phyloP scores from a whole-genome alignment of 2,329 filamentous ascomycete genomes.

The Beauveria rudraprayagi region DNA sequence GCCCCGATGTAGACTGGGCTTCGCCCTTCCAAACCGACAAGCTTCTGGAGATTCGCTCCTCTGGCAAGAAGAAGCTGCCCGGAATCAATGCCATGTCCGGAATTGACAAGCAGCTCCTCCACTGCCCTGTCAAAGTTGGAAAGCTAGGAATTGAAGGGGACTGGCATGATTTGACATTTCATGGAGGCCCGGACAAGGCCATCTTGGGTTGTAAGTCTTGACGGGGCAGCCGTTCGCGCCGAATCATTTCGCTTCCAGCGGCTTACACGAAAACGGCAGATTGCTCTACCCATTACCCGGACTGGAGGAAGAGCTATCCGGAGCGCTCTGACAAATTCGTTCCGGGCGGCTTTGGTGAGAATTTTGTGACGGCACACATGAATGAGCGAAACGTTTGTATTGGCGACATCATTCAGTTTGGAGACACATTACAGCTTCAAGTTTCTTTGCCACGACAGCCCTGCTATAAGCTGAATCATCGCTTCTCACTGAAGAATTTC shows the following conservation, averaged over 20 bases:
- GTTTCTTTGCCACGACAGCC: conserved; percentile 55
- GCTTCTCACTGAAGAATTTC: conserved; percentile 56
- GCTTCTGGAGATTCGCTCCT: conserved; percentile 49
- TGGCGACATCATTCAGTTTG: conserved; percentile 50
- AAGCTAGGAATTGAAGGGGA: conserved; percentile 47
- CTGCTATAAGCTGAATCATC: conserved; percentile 62
- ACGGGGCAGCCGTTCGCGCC: background rate
- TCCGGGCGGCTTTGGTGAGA: conserved; percentile 57
- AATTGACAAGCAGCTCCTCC: conserved; percentile 44
- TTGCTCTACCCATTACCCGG: conserved; percentile 49
- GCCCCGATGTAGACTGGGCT: conserved; percentile 27
- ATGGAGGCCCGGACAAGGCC: conserved; percentile 57
- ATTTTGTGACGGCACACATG: conserved; percentile 48
- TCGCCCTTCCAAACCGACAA: conserved; percentile 38
- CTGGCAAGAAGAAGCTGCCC: conserved; percentile 46
- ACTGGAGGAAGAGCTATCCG: conserved; percentile 47
- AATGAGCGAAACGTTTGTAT: conserved; percentile 60
- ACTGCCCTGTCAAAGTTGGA: conserved; percentile 37
- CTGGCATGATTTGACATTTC: conserved; percentile 54
- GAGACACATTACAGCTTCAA: conserved; percentile 44
- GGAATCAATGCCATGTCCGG: conserved; percentile 44
- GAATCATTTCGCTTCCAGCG: background rate
- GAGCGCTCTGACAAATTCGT: conserved; percentile 41
- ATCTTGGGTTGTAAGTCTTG: conserved; percentile 44
- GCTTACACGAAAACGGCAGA: conserved; percentile 31